phyloP scores from a whole-genome alignment of 768 basidiomycete species.

The Suillus subalutaceus region DNA sequence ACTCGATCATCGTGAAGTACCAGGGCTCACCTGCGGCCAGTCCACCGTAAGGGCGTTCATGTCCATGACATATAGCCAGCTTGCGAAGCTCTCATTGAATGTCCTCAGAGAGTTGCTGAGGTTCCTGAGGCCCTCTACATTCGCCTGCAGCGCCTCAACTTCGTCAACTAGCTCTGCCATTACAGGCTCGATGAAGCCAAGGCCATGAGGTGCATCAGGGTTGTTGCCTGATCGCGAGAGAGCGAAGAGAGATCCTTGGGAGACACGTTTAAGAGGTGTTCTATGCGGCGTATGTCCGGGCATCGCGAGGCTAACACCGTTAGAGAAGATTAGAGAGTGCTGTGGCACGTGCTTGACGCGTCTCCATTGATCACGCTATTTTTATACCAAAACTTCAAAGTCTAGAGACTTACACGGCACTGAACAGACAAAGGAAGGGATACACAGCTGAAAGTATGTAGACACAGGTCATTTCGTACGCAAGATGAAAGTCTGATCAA shows the following conservation, averaged over 20 bases:
- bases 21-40: constrained; percentile 73
- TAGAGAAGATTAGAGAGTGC: background rate
- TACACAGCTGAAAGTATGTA: background rate
- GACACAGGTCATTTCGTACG: background rate
- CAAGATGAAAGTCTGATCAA: background rate
- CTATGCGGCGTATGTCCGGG: constrained; percentile 55
- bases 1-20: constrained; percentile 5
- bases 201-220: constrained; percentile 78
- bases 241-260: constrained; percentile 87
- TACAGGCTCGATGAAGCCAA: constrained; percentile 84
- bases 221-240: constrained; percentile 73
- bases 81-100: constrained; percentile 94
- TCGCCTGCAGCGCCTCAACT: constrained; percentile 75
- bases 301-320: constrained; percentile 10
- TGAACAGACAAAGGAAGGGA: background rate
- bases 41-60: constrained; percentile 96
- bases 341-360: constrained; percentile 11
- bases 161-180: constrained; percentile 90
- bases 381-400: background rate
- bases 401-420: too few relatives aligned
- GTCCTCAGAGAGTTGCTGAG: constrained; percentile 77
- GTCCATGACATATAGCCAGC: constrained; percentile 88
- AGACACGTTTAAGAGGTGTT: constrained; percentile 86
- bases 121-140: constrained; percentile 69
- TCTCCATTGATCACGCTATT: background rate